Percentiles rank a stretch among this genome's conserved stretches.
These are phyloP conservation scores for Phytophthora citricola DNA, from an alignment of 352 stramenopile species.

Conservation along the genomic window DNA sequence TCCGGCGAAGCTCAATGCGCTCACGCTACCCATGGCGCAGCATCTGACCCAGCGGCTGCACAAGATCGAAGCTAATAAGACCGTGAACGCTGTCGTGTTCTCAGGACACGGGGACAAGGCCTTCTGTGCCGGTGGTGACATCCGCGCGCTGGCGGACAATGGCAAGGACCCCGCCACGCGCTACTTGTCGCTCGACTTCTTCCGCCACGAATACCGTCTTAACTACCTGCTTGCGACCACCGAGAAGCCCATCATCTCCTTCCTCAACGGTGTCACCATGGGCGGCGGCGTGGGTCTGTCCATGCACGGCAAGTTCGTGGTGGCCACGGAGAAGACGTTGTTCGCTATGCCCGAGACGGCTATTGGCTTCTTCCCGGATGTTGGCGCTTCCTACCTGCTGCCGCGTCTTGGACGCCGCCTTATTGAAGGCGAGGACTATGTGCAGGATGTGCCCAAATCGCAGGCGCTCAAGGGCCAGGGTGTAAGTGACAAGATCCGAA, in stretches of 20 bases:
- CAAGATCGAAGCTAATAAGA: constrained; percentile 81
- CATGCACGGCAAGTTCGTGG: constrained; percentile 96
- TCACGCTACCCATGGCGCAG: constrained; percentile 93
- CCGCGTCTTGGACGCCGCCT: constrained; percentile 84
- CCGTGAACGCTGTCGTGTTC: constrained; percentile 86
- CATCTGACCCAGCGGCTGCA: constrained; percentile 89
- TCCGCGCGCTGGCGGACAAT: constrained; percentile 91
- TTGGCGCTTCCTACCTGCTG: constrained; percentile 94
- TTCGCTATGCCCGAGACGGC: constrained; percentile 99
- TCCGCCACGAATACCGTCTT: constrained; percentile 95
- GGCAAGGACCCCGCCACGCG: constrained; percentile 74
- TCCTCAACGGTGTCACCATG: constrained; percentile 99
- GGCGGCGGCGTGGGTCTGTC: constrained; percentile 97
- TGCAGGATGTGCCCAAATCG: constrained; percentile 72
- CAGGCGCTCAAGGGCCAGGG: constrained; percentile 77
- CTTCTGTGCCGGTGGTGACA: constrained; percentile 97
- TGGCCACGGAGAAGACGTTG: constrained; percentile 97
- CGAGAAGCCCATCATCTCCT: constrained; percentile 90
- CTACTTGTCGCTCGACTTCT: constrained; percentile 91
- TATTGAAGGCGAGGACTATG: constrained; percentile 74
- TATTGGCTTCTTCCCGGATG: constrained; percentile 98
- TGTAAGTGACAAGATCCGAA: constrained; percentile 34
- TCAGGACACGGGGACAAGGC: constrained; percentile 80
- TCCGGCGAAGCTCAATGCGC: constrained; percentile 91
- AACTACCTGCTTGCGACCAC: constrained; percentile 92